Base-by-base conservation (phyloP, 2,329 filamentous ascomycete species). In the Alternaria sp. region DNA sequence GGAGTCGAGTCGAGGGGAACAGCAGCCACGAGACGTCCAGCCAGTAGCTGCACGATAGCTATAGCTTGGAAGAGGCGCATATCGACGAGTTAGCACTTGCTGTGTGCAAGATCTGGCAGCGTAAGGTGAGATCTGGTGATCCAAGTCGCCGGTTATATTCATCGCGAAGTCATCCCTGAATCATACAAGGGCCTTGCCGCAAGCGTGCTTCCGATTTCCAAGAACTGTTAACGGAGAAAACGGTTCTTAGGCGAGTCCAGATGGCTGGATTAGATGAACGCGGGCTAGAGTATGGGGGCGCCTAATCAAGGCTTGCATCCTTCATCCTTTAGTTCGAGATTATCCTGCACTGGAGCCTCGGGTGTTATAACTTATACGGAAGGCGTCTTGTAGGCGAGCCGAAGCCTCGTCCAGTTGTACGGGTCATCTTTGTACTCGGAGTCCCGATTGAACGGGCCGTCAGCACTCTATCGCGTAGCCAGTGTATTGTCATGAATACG, bases 1-100 rank as follows among this genome's bases (percentile, higher is more conserved):
- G 40, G 28, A 40, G 27, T 34, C 10, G 38, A 46, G 14, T 58
- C 41, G 12, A 46, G n/a, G 10, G 55, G 30, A 38, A 46, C n/a
- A 30, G 48, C 48, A 46, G 32, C 32, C 32, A 44, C 55, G n/a
- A 40, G 18, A 32, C 14, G 18, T 54, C 43, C 28, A 38, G 41
- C 41, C 41, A 58, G 41, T 32, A 58, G 49, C 41, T 58, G 56
- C 12, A 16, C 51, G 30, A 32, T 25, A 18, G 34, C 22, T 18
- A 48, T n/a, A 54, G 49, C 32, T 46, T 40, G 27, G 28, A 46
- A 38, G 3, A 54, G 14, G 7, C 41, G 49, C 49, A 58, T 58
- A 4, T 18, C 25, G 18, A 41, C 10, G 32, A 18, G 12, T 11
- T 20, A n/a, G 40, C 12, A 18, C 18, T 54, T n/a, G n/a, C 16